These are phyloP conservation scores for Roridomyces roridus DNA, from an alignment of 768 basidiomycete genomes.

Conservation along the genomic window DNA sequence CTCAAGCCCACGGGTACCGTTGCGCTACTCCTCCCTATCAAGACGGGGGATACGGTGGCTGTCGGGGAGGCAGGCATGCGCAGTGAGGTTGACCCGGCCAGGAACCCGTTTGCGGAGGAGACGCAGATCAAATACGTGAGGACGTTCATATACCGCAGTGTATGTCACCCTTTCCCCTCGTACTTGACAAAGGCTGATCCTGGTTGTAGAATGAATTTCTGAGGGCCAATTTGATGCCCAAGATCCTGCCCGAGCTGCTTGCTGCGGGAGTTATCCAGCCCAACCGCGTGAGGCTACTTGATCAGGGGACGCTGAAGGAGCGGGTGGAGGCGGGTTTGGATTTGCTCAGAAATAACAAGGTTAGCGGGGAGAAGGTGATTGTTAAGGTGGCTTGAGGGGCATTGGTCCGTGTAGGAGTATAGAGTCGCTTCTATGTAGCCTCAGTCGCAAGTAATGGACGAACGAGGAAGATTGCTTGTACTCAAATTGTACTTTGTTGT, in stretches of 20 bases:
- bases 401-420: too few relatives aligned
- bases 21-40: conserved; percentile 39
- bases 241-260: conserved; percentile 50
- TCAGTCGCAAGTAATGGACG: too few relatives aligned
- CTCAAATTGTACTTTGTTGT: too few relatives aligned
- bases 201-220: conserved; percentile 52
- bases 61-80: conserved; percentile 7
- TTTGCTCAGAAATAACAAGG: conserved; percentile 50
- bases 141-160: conserved; percentile 9
- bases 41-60: conserved; percentile 25
- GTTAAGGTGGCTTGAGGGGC: conserved; percentile 46
- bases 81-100: neutral
- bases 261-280: conserved; percentile 46
- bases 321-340: conserved; percentile 49
- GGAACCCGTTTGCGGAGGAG: conserved; percentile 20
- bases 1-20: conserved; percentile 31
- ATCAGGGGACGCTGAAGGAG: conserved; percentile 48
- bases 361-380: conserved; percentile 58
- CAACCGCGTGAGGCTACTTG: conserved; percentile 44
- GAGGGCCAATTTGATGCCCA: conserved; percentile 50
- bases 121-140: conserved; percentile 44
- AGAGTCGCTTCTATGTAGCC: too few relatives aligned
- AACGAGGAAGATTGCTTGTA: too few relatives aligned
- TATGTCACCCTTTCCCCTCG: neutral
- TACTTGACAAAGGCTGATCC: too few relatives aligned